A percentile compares a stretch with the other conserved stretches of the same genome.
These are phyloP conservation scores for Colletotrichum orbiculare DNA, from an alignment of 2,329 filamentous ascomycete genomes.

Conservation along the genomic window DNA sequence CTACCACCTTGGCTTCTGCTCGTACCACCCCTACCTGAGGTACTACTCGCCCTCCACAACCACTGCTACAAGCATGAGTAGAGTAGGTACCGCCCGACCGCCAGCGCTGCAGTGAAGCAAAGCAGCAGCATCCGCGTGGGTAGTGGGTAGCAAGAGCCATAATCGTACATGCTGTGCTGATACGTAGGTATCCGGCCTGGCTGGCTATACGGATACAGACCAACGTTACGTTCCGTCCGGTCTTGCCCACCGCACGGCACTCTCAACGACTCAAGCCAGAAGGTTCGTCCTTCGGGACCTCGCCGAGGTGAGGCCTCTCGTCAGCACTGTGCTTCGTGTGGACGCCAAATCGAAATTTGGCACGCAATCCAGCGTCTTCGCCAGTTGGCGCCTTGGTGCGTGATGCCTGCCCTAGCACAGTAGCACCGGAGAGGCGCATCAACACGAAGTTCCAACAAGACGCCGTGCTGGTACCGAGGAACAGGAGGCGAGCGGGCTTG, in stretches of 20 bases:
- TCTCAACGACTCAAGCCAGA: neutral
- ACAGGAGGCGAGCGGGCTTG: neutral
- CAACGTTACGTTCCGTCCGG: too few relatives aligned
- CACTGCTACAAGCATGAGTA: neutral
- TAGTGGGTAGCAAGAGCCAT: neutral
- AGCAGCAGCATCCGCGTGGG: neutral
- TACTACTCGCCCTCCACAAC: neutral
- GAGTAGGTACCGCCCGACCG: slow-evolving; percentile 23
- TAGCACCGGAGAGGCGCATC: slow-evolving; percentile 16
- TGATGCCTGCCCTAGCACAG: slow-evolving; percentile 3
- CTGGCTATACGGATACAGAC: too few relatives aligned
- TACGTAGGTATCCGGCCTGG: neutral
- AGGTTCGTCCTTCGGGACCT: slow-evolving; percentile 12
- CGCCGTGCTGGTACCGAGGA: neutral
- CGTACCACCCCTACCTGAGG: neutral
- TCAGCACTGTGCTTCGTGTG: too few relatives aligned
- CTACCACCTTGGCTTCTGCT: slow-evolving; percentile 10
- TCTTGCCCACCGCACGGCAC: neutral
- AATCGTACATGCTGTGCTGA: neutral
- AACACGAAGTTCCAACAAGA: neutral
- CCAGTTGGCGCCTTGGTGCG: too few relatives aligned
- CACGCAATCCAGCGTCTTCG: too few relatives aligned
- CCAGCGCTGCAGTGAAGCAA: slow-evolving; percentile 15
- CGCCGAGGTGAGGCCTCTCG: slow-evolving; percentile 9
- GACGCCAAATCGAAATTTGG: too few relatives aligned